Evolutionary conservation across 495 filamentous ascomycete species (phyloP), one percentile per base, ranked within the genome.

Genomic region (Lophium mytilinum): DNA sequence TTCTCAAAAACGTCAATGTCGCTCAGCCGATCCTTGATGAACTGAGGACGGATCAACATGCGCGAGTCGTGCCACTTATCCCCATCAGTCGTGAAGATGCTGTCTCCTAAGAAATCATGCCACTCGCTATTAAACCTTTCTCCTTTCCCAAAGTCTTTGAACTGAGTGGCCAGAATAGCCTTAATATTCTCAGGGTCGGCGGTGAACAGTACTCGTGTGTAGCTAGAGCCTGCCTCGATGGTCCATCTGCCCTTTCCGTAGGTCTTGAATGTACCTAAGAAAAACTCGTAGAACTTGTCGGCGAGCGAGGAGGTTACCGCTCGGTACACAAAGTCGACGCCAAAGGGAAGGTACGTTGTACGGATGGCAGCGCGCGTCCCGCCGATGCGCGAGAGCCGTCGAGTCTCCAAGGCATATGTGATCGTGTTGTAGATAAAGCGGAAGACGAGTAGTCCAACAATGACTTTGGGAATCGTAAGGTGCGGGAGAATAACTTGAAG

Each of bases 41-140:
- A 82, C 71, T 80, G 80, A 8, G 80, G 80, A 36, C 80, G 71
- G 55, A 83, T 77, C 60, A 82, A 64, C 35, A 70, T 69, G 6
- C 80, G 68, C 37, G 75, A 78, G 19, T 78, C 67, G 12, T 77
- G 73, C 80, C 80, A 84, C 10, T 66, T 60, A 47, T 75, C 68
- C n/a, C 76, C 75, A 51, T 84, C 80, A 1, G 76, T 79, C 1
- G 78, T 78, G 62, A 84, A 83, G 63, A 84, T 82, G 57, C 75
- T 72, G 51, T 80, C 72, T 3, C 81, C 80, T 5, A 84, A 70
- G 50, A 83, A 82, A 7, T 75, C 76, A 45, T 72, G 66, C 76
- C 76, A 83, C 14, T 76, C 68, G 14, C 71, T 57, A 46, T 78
- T 68, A 50, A 82, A 82, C 30, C 60, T 53, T 34, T 74, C 67